Percentiles rank a stretch among this genome's conserved stretches.
Conservation (phyloP, 306 rosid genomes). For the Gastrolobium bilobum region DNA sequence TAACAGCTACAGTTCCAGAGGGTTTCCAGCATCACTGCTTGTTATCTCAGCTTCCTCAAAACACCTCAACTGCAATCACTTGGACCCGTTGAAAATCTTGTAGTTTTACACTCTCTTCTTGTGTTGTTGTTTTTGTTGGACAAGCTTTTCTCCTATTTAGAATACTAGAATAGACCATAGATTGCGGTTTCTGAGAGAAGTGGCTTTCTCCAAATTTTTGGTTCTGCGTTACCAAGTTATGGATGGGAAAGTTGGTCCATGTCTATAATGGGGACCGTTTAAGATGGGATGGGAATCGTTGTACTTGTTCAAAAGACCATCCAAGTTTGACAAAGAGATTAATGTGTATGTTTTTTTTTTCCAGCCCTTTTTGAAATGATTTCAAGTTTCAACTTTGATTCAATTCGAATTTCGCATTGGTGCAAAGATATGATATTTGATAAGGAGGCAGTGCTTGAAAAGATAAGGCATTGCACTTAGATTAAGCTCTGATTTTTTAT, state of each 20-base stretch:
- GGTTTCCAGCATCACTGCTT: constrained; percentile 80
- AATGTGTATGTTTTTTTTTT: not conserved
- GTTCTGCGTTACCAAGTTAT: not conserved
- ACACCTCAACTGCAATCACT: constrained; percentile 71
- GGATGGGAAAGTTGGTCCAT: constrained; percentile 7
- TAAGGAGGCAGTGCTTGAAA: not conserved
- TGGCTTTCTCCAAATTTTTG: not conserved
- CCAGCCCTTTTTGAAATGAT: not conserved
- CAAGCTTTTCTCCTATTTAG: not conserved
- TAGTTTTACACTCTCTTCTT: not conserved
- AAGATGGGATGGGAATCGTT: not conserved
- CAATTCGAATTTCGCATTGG: not conserved
- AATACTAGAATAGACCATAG: not conserved
- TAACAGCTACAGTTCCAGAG: constrained; percentile 30
- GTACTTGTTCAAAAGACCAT: not conserved
- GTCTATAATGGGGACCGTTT: not conserved
- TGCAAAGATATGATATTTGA: not conserved
- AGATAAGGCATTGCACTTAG: not conserved
- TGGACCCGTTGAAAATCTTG: constrained; percentile 65
- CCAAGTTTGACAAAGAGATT: not conserved
- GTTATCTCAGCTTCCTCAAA: constrained; percentile 74
- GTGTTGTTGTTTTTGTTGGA: not conserved
- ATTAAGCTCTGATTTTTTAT: not conserved
- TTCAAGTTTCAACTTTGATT: not conserved
- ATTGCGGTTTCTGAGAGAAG: constrained; percentile 8